phyloP scores from a whole-genome alignment of 257 asterid species.

The Cruciata laevipes region DNA sequence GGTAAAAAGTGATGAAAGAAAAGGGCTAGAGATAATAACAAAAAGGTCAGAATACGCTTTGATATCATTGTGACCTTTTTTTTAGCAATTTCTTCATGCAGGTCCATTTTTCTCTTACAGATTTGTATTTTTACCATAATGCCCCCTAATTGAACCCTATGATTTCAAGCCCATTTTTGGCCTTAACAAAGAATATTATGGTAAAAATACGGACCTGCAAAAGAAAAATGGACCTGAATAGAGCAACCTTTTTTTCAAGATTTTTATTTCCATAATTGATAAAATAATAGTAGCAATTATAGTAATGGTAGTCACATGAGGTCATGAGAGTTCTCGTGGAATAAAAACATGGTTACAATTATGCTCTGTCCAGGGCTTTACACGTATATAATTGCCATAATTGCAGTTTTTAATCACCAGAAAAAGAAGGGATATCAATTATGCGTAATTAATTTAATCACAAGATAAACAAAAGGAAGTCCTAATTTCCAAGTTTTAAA shows the following conservation, averaged over 20 bases:
- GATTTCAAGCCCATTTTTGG: too few species aligned
- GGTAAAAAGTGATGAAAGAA: conserved; percentile 13
- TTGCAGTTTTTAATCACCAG: not conserved
- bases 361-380: conserved; percentile 24
- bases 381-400: conserved; percentile 11
- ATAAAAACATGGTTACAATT: conserved; percentile 28
- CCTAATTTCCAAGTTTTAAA: too few species aligned
- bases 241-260: too few species aligned
- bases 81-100: too few species aligned
- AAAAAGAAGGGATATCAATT: not conserved
- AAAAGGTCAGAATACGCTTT: conserved; percentile 3
- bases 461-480: too few species aligned
- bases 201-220: too few species aligned
- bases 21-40: conserved; percentile 15
- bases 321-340: conserved; percentile 27
- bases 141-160: too few species aligned
- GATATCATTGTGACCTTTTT: not conserved
- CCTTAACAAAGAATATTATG: too few species aligned
- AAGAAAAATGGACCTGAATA: too few species aligned
- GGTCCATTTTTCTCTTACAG: too few species aligned
- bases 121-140: too few species aligned
- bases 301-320: conserved; percentile 39
- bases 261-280: conserved; percentile 16
- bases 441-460: not conserved
- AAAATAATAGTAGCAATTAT: conserved; percentile 20